phyloP scores from a whole-genome alignment of 768 basidiomycete genomes.

The Rubroboletus pulcherrimus region DNA sequence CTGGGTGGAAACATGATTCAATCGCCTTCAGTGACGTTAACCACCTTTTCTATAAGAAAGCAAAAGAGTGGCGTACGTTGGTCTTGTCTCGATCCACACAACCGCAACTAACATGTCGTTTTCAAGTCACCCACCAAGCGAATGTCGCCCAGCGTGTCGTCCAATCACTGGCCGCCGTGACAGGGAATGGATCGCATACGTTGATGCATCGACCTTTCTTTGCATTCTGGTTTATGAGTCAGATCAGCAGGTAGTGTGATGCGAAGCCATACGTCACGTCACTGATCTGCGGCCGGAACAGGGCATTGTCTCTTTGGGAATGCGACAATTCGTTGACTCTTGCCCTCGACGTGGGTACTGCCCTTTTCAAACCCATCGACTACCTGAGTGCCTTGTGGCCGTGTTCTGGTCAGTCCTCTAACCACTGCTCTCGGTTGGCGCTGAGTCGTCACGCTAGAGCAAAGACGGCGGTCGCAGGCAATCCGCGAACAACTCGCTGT shows the following conservation, averaged over 20 bases:
- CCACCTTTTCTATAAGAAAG: constrained; percentile 51
- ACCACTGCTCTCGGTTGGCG: neutral
- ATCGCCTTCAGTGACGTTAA: constrained; percentile 38
- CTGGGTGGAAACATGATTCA: neutral
- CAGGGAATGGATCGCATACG: constrained; percentile 44
- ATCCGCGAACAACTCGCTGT: constrained; percentile 44
- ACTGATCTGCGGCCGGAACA: constrained; percentile 24
- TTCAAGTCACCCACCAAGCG: constrained; percentile 57
- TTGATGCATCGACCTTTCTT: constrained; percentile 62
- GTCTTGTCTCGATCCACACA: constrained; percentile 5
- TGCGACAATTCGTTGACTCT: constrained; percentile 54
- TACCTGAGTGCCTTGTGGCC: constrained; percentile 65
- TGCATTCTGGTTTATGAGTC: constrained; percentile 73
- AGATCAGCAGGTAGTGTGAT: constrained; percentile 50
- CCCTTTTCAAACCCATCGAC: constrained; percentile 57
- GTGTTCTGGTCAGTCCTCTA: constrained; percentile 45
- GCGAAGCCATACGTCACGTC: constrained; percentile 1
- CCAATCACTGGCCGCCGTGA: constrained; percentile 56
- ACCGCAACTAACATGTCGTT: constrained; percentile 5
- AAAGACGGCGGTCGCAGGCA: constrained; percentile 44
- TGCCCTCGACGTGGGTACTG: constrained; percentile 60
- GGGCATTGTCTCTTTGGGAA: constrained; percentile 57
- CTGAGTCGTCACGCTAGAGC: constrained; percentile 37
- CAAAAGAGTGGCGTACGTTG: constrained; percentile 65
- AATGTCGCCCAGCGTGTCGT: constrained; percentile 57